Conservation (phyloP, 305 asterid genomes). For the Ilex paraguariensis region DNA sequence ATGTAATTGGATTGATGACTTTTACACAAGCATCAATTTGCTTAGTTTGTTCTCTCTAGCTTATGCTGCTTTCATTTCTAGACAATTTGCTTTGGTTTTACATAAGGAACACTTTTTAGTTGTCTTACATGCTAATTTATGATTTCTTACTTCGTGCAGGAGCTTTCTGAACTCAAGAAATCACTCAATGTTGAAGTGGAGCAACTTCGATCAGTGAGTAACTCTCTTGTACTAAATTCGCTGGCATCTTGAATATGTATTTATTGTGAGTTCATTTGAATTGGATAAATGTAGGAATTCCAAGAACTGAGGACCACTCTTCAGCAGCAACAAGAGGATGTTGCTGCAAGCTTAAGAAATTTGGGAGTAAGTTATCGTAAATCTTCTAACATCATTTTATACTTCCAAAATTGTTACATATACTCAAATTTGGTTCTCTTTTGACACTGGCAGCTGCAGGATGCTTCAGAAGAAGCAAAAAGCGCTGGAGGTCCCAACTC, state of each 20-base stretch:
- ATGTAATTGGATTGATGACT: too few species aligned
- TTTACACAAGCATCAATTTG: too few species aligned
- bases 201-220: slow-evolving; percentile 72
- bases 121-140: too few species aligned
- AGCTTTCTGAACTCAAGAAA: slow-evolving; percentile 68
- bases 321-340: slow-evolving; percentile 95
- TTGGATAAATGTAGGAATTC: slow-evolving; percentile 54
- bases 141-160: slow-evolving; percentile 35
- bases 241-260: neutral
- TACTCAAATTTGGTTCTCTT: slow-evolving; percentile 12
- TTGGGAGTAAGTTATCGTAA: slow-evolving; percentile 50
- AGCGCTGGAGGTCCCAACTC: slow-evolving; percentile 23
- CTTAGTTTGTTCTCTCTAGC: too few species aligned
- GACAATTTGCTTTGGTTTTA: too few species aligned
- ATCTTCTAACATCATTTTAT: neutral
- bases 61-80: too few species aligned
- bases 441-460: slow-evolving; percentile 44
- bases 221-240: neutral
- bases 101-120: too few species aligned
- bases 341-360: slow-evolving; percentile 52
- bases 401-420: neutral
- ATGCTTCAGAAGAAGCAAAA: slow-evolving; percentile 31
- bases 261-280: neutral
- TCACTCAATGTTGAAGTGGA: slow-evolving; percentile 75
- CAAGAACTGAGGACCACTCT: slow-evolving; percentile 80